A percentile compares a stretch with the other conserved stretches of the same genome.
Evolutionary conservation across 495 filamentous ascomycete species (phyloP).

Genomic region (Neurospora sp.): DNA sequence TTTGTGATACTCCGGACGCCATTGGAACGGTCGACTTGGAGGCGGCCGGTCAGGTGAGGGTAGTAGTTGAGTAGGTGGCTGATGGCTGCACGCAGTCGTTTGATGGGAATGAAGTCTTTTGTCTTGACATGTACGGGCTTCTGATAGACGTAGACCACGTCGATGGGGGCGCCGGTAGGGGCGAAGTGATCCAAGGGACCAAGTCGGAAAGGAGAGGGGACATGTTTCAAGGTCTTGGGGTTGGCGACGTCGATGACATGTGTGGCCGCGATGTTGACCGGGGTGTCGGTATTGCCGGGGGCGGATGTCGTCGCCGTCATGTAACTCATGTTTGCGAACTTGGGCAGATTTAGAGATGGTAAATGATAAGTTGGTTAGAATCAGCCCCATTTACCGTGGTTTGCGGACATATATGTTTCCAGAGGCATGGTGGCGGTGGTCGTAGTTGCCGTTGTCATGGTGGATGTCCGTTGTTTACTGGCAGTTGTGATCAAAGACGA

Average conservation of each 20-base stretch:
- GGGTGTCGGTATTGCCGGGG: neutral
- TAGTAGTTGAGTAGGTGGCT: neutral
- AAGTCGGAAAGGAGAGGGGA: neutral
- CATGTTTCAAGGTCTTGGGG: neutral
- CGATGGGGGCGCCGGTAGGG: neutral
- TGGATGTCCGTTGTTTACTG: too few species aligned
- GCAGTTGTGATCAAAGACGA: too few species aligned
- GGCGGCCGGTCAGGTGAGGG: neutral
- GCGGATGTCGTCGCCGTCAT: neutral
- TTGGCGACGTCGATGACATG: neutral
- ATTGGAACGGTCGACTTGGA: neutral
- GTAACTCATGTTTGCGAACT: neutral
- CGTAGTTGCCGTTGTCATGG: too few species aligned
- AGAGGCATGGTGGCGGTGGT: too few species aligned
- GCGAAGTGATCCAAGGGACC: neutral
- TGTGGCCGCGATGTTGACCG: neutral
- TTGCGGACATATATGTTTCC: too few species aligned
- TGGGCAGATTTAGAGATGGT: neutral
- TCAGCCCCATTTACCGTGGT: neutral
- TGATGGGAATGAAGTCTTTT: neutral
- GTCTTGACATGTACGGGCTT: neutral
- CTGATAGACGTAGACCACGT: neutral
- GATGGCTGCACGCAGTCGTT: neutral
- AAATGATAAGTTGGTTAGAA: neutral
- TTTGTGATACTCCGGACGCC: neutral